Conservation (phyloP, 2,329 filamentous ascomycete genomes). For the Nemania diffusa region DNA sequence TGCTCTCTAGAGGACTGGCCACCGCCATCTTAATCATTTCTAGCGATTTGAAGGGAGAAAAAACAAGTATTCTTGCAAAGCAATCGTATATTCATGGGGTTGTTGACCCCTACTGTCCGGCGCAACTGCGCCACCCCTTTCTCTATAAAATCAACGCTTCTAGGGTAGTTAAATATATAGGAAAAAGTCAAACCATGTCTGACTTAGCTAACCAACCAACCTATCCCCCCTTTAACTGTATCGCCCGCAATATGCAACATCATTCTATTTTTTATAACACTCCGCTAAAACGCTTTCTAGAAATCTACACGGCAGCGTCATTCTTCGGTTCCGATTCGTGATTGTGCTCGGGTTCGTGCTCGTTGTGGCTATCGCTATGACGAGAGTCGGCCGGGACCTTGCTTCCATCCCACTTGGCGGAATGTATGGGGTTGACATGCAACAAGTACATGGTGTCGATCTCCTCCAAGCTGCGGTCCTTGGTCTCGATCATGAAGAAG, state of each 20-base stretch:
- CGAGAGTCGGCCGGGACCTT: not conserved
- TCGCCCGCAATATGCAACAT: not conserved
- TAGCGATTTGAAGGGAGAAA: no score
- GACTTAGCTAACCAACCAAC: no score
- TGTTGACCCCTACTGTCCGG: no score
- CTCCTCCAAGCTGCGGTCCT: constrained; percentile 77
- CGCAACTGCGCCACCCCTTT: no score
- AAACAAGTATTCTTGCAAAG: no score
- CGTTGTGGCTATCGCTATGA: not conserved
- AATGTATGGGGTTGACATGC: constrained; percentile 61
- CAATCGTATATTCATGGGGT: no score
- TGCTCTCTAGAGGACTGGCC: no score
- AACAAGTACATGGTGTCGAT: constrained; percentile 79
- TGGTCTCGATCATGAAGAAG: constrained; percentile 80
- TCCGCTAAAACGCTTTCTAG: not conserved
- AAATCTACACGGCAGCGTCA: not conserved
- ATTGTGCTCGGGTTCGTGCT: not conserved
- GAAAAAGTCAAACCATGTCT: no score
- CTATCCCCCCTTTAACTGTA: no score
- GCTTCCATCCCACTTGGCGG: constrained; percentile 51
- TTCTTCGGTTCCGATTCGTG: not conserved
- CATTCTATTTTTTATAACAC: not conserved
- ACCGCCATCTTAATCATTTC: no score
- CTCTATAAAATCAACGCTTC: no score
- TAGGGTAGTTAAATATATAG: no score